Evolutionary conservation across 441 rosid genomes (phyloP).

Genomic region (Gossypium lobatum): DNA sequence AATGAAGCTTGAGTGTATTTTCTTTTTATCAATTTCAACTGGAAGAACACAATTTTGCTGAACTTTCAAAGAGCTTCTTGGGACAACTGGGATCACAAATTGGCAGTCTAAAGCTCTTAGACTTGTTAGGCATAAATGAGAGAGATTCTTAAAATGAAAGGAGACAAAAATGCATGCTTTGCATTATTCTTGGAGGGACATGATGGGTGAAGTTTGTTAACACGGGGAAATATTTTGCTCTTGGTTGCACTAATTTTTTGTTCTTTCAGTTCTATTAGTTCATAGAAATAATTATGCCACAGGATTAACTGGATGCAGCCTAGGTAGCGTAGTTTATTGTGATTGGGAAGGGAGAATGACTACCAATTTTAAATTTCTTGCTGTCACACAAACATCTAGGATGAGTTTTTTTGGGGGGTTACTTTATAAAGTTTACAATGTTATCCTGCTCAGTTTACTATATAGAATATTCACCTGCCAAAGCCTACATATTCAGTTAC

Average conservation of each 20-base stretch:
- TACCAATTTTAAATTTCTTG: not conserved
- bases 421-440: not conserved
- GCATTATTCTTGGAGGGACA: not conserved
- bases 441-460: not conserved
- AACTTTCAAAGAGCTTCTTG: not conserved
- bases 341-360: not conserved
- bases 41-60: not conserved
- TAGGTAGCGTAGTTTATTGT: not conserved
- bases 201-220: not conserved
- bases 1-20: not conserved
- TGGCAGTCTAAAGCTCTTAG: conserved; percentile 5
- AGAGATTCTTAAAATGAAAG: conserved; percentile 6
- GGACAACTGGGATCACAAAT: not conserved
- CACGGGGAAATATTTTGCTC: not conserved
- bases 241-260: not conserved
- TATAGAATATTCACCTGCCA: not conserved
- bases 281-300: not conserved
- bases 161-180: not conserved
- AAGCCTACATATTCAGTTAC: not conserved
- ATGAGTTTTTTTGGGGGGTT: not conserved
- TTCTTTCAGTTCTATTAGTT: not conserved
- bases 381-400: not conserved
- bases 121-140: not conserved
- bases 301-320: not conserved
- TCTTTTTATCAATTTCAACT: conserved; percentile 1